These are phyloP conservation scores for Coelastrella sp. DNA, from an alignment of 139 green algal genomes.

Conservation along the genomic window DNA sequence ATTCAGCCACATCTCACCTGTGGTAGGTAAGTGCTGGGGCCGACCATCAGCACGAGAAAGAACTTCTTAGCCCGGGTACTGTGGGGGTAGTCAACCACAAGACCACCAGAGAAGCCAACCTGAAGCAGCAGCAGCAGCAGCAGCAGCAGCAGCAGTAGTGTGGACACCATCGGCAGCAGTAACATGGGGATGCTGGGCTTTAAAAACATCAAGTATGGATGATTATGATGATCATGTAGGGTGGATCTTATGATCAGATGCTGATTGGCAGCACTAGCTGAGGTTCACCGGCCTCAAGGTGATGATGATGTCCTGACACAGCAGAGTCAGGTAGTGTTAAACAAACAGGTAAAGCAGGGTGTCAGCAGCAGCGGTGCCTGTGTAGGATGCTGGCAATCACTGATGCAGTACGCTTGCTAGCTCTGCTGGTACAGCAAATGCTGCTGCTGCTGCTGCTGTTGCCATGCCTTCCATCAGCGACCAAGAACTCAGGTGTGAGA, in stretches of 20 bases:
- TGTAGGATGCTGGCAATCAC: background rate
- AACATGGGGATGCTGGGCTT: no score
- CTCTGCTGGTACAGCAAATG: no score
- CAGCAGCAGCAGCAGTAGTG: no score
- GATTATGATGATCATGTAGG: no score
- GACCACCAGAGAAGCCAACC: constrained; percentile 93
- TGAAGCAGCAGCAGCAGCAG: constrained; percentile 37
- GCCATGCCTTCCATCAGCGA: constrained; percentile 72
- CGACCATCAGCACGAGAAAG: constrained; percentile 97
- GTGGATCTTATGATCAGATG: no score
- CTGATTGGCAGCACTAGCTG: no score
- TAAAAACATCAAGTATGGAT: no score
- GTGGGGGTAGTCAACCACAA: constrained; percentile 98
- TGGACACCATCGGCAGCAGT: no score
- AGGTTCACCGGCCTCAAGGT: no score
- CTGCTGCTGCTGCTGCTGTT: no score
- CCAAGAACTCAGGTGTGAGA: no score
- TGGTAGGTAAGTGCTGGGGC: constrained; percentile 54
- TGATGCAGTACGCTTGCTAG: background rate
- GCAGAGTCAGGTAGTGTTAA: background rate
- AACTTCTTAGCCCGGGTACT: constrained; percentile 97
- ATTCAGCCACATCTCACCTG: constrained; percentile 40
- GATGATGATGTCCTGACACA: background rate
- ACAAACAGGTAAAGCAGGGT: background rate
- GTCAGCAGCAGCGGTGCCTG: background rate